phyloP scores from a whole-genome alignment of 306 rosid species.

The Prunus campanulata region DNA sequence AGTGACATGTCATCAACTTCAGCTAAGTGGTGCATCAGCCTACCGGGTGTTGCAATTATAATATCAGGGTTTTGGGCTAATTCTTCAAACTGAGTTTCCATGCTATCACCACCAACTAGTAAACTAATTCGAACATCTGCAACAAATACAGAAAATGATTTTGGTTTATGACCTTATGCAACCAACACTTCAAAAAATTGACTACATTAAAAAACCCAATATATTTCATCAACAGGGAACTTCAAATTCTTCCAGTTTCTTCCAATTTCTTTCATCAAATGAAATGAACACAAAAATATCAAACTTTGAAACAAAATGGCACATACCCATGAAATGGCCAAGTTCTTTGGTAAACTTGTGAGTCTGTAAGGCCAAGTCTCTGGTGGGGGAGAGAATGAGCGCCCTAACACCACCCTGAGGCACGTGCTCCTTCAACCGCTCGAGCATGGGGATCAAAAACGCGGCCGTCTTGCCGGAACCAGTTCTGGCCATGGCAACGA shows the following conservation, averaged over 20 bases:
- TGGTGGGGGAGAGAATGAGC: slow-evolving; percentile 75
- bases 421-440: slow-evolving; percentile 69
- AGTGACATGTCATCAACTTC: slow-evolving; percentile 88
- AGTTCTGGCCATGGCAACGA: slow-evolving; percentile 97
- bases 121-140: slow-evolving; percentile 83
- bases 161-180: not conserved
- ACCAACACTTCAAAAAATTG: not conserved
- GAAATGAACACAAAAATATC: not conserved
- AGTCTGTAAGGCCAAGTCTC: slow-evolving; percentile 91
- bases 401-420: slow-evolving; percentile 86
- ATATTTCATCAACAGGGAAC: not conserved
- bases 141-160: not conserved
- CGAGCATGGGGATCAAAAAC: slow-evolving; percentile 82
- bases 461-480: slow-evolving; percentile 98
- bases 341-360: slow-evolving; percentile 79
- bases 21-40: slow-evolving; percentile 92
- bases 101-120: slow-evolving; percentile 94
- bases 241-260: not conserved
- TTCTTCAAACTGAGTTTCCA: slow-evolving; percentile 90
- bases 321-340: slow-evolving; percentile 64
- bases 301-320: not conserved
- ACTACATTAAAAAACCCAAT: not conserved
- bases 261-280: not conserved
- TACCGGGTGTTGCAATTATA: slow-evolving; percentile 93
- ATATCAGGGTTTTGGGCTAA: slow-evolving; percentile 78